Evolutionary conservation across 1,284 basidiomycete genomes (phyloP).

Genomic region (Leccinum griseonigrum): DNA sequence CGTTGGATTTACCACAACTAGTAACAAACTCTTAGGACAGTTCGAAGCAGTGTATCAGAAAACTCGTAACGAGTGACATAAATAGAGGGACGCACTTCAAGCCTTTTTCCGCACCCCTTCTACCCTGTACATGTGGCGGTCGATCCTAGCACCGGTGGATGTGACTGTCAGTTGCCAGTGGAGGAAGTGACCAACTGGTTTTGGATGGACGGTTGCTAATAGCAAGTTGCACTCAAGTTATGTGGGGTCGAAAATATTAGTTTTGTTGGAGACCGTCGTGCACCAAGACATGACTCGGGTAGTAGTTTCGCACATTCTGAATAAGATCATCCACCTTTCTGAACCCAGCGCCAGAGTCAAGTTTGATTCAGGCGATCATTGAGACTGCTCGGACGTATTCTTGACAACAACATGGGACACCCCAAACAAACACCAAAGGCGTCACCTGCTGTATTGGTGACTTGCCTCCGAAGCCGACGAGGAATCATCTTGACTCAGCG

Average conservation of each 20-base stretch:
- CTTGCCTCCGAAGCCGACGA: too few species aligned
- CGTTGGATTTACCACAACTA: slow-evolving; percentile 6
- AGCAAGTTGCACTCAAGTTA: not conserved
- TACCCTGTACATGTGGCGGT: too few species aligned
- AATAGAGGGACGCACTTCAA: too few species aligned
- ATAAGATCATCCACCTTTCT: not conserved
- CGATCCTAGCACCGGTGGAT: too few species aligned
- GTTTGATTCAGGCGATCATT: not conserved
- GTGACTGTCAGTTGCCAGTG: too few species aligned
- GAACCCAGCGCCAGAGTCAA: too few species aligned
- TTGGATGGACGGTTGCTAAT: not conserved
- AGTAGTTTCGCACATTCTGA: too few species aligned
- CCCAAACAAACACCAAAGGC: not conserved
- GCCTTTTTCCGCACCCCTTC: too few species aligned
- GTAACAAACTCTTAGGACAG: not conserved
- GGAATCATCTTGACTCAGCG: not conserved
- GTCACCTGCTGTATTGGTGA: not conserved
- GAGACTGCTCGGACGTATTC: not conserved
- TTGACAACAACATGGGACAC: not conserved
- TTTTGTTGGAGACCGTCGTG: not conserved
- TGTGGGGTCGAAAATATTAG: not conserved
- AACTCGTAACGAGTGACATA: not conserved
- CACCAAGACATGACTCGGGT: too few species aligned
- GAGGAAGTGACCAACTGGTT: too few species aligned
- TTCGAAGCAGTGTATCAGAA: not conserved